Conservation (phyloP, 495 filamentous ascomycete species). For the Lasiosphaeriaceae sp. region DNA sequence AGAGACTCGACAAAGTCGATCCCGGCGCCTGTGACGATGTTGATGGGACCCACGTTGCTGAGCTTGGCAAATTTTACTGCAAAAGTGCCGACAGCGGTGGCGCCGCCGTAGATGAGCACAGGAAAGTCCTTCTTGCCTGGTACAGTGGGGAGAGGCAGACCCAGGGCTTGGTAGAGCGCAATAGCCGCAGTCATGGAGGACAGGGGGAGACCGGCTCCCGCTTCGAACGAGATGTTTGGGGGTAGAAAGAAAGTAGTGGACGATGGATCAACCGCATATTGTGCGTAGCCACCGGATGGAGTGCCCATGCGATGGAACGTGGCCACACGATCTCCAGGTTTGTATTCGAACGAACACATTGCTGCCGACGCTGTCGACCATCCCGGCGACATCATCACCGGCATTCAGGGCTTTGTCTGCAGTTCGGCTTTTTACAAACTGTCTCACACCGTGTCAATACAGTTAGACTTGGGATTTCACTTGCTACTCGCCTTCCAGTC, state of each 20-base stretch:
- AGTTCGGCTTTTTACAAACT: not conserved
- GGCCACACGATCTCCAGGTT: constrained; percentile 39
- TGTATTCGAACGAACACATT: constrained; percentile 38
- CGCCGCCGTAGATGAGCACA: constrained; percentile 38
- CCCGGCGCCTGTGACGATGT: constrained; percentile 35
- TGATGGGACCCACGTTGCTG: constrained; percentile 34
- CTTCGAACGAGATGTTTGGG: constrained; percentile 37
- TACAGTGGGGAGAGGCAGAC: constrained; percentile 22
- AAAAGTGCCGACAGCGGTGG: constrained; percentile 36
- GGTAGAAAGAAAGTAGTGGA: constrained; percentile 40
- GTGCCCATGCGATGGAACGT: constrained; percentile 32
- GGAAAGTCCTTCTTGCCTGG: constrained; percentile 13
- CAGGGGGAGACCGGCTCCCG: constrained; percentile 38
- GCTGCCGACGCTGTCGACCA: constrained; percentile 35
- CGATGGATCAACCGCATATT: constrained; percentile 38
- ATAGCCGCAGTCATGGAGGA: constrained; percentile 40
- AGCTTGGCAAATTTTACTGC: constrained; percentile 39
- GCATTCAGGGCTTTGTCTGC: constrained; percentile 16
- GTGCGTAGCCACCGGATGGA: constrained; percentile 31
- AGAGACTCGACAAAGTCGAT: constrained; percentile 32
- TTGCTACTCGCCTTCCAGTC: constrained; percentile 23
- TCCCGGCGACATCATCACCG: constrained; percentile 43
- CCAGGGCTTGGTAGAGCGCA: constrained; percentile 31
- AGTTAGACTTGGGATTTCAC: not conserved
- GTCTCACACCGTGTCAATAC: not conserved